Base-by-base conservation (phyloP, 768 basidiomycete species). In the Panaeolus cyanescens region DNA sequence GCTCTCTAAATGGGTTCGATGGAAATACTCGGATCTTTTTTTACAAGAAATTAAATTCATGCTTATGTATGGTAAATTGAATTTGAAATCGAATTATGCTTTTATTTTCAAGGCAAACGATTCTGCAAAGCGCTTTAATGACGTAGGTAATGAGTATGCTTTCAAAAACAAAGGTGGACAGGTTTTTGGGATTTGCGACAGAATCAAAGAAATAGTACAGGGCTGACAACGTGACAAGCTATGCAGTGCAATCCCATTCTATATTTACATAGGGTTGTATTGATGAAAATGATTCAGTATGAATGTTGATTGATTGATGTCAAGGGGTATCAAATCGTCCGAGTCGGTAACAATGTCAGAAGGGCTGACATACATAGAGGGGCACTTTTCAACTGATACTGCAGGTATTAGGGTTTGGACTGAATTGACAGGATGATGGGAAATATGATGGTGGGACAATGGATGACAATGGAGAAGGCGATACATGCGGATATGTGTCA, bases 1-100 rank as follows among this genome's bases (percentile, higher is more conserved):
- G 61, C 59, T 34, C 54, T 71, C 30, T 50, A 50, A 28, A 19
- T 50, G 12, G 25, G 6, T 20, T 25, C 20, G 40, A 6, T 42
- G 19, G 12, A 42, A 20, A 20, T 42, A 20, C 6, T 20, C 8
- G 19, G 12, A 20, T 2, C 19, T 6, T 8, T 20, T n/a, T 20
- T 42, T 22, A 22, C 13, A 2, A 25, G 22, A 50, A 28, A 9
- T 22, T 50, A 30, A n/a, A 34, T 34, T 34, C 9, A 8, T 50
- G 45, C 15, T 15, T 9, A 50, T 17, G 1, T 15, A 28, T 28
- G 25, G 45, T 15, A 42, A 20, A 20, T 20, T 42, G 9, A 20
- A 42, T 20, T 42, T 8, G 39, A 42, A n/a, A 42, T 42, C 22
- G 19, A 39, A 42, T 42, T 7, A n/a, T 42, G 39, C 13, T 3